phyloP scores from a whole-genome alignment of 805 yeast genomes.

The Geotrichum ghanense region DNA sequence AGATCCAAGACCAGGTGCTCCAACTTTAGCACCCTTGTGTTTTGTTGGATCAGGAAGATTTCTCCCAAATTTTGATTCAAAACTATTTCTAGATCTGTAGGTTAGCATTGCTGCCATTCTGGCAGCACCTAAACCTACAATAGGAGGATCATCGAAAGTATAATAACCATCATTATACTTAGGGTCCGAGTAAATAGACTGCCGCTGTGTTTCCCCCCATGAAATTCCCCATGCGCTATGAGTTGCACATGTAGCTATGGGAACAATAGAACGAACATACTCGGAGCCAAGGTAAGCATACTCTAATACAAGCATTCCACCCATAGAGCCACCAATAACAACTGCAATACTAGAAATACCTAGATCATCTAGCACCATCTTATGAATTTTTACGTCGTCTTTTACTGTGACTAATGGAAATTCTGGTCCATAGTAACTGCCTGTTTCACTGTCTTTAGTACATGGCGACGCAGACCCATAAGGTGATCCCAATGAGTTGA shows the following conservation, averaged over 20 bases:
- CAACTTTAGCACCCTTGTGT: constrained; percentile 22
- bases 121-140: constrained; percentile 85
- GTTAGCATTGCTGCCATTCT: constrained; percentile 94
- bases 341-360: constrained; percentile 73
- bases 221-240: constrained; percentile 98
- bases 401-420: constrained; percentile 91
- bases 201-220: constrained; percentile 98
- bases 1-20: constrained; percentile 5
- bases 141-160: constrained; percentile 65
- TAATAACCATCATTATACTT: constrained; percentile 87
- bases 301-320: constrained; percentile 92
- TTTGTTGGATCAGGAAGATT: constrained; percentile 42
- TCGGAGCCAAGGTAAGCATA: constrained; percentile 61
- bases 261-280: constrained; percentile 62
- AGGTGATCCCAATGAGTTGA: constrained; percentile 92
- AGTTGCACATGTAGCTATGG: constrained; percentile 87
- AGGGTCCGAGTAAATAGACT: constrained; percentile 91
- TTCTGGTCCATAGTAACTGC: constrained; percentile 82
- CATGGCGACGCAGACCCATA: constrained; percentile 93
- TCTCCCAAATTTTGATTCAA: constrained; percentile 88
- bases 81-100: constrained; percentile 83
- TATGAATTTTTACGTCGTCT: constrained; percentile 80
- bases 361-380: constrained; percentile 61
- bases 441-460: constrained; percentile 65
- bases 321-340: constrained; percentile 97